Evolutionary conservation across 257 asterid species (phyloP).

Genomic region (Scutellaria galericulata): DNA sequence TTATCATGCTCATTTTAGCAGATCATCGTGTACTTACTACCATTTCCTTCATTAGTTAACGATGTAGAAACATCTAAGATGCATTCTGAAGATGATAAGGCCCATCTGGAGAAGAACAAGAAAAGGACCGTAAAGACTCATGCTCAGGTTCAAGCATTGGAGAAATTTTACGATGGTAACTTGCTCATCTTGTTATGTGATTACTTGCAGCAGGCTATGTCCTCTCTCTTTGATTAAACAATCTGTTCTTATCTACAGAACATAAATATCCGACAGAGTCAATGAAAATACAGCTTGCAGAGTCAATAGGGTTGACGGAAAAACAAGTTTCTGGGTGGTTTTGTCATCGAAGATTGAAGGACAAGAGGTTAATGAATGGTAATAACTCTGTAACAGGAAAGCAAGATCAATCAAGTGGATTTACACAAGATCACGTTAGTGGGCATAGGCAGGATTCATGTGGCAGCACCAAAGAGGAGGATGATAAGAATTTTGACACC

Average conservation of each 20-base stretch:
- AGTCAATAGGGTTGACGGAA: conserved; percentile 82
- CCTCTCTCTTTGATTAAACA: neutral
- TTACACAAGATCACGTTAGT: conserved; percentile 80
- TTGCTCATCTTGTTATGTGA: conserved; percentile 26
- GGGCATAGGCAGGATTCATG: conserved; percentile 95
- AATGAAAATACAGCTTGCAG: conserved; percentile 75
- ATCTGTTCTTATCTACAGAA: conserved; percentile 47
- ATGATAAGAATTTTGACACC: conserved; percentile 55
- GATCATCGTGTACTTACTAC: conserved; percentile 11
- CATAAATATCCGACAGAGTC: conserved; percentile 82
- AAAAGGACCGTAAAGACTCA: conserved; percentile 73
- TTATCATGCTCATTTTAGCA: conserved; percentile 22
- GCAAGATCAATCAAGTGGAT: conserved; percentile 81
- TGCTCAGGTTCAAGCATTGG: conserved; percentile 73
- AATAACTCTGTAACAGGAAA: conserved; percentile 50
- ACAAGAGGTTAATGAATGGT: conserved; percentile 63
- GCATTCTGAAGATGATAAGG: conserved; percentile 69
- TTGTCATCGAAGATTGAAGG: conserved; percentile 93
- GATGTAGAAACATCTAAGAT: conserved; percentile 43
- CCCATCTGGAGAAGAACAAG: conserved; percentile 56
- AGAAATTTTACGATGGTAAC: conserved; percentile 69
- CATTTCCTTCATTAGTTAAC: conserved; percentile 29
- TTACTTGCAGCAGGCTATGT: neutral
- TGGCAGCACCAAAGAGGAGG: conserved; percentile 90
- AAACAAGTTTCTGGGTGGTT: conserved; percentile 98